Base-by-base conservation (phyloP, 2,329 filamentous ascomycete genomes). In the Phyllosticta citribraziliensis region DNA sequence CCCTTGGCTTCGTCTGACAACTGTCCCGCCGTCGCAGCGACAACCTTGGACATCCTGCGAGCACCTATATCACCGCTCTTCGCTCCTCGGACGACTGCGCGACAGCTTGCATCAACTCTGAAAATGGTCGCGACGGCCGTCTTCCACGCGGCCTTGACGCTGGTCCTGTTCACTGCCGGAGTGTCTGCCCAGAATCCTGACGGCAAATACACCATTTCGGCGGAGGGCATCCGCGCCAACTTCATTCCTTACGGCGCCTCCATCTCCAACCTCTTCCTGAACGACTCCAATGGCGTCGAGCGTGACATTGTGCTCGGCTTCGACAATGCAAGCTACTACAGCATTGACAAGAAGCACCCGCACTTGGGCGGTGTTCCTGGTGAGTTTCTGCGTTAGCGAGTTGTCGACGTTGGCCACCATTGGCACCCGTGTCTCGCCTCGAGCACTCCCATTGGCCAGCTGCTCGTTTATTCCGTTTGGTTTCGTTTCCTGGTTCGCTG, bases 181-280 rank as follows among this genome's bases (percentile, higher is more conserved):
- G 52, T 53, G 10, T n/a, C 20, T 17, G 59, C 59, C 33, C 59
- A 61, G 55, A 70, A 74, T 61, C 65, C 71, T 55, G 70, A 79
- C 62, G 78, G 78, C 64, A 89, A 91, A 73, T 91, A 90, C 76
- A 86, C 85, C 77, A 84, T 91, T 72, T 76, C 80, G 62, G 84
- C 86, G 65, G 79, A 84, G 57, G 84, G 83, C 62, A 87, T 91
- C 66, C 77, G 84, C 57, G 87, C 84, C 9, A 76, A 80, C 55
- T 91, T 91, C 73, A 85, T 91, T 54, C 80, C 87, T 1, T 91
- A 91, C 68, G 88, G 88, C 64, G 88, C 88, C 8, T 84, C 85
- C 62, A 82, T 92, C 67, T 82, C 86, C 62, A 87, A 91, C 69
- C 77, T 92, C 58, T 79, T 88, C 71, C 79, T 92, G 71, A 80